Percentiles rank a stretch among this genome's conserved stretches.
These are phyloP conservation scores for Wickerhamomyces mucosus DNA, from an alignment of 805 yeast genomes.

Conservation along the genomic window DNA sequence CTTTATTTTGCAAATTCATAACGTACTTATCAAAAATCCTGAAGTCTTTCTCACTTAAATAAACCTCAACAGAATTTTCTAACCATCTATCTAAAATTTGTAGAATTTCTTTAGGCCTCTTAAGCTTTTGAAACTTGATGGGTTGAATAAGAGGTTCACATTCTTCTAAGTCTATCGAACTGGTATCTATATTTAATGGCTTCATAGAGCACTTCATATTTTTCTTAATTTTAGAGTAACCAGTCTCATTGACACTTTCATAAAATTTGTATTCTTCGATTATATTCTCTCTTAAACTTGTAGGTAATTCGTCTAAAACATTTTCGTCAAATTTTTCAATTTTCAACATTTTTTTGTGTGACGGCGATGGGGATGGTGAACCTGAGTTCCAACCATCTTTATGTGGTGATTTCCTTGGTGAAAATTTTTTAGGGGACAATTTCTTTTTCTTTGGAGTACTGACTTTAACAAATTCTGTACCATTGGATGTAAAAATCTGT, in stretches of 20 bases:
- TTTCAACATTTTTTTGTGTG: background rate
- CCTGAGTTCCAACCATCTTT: conserved; percentile 1
- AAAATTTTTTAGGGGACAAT: conserved; percentile 9
- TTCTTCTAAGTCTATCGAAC: conserved; percentile 4
- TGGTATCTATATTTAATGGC: background rate
- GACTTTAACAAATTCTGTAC: conserved; percentile 12
- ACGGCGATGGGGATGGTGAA: conserved; percentile 1
- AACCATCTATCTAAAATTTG: conserved; percentile 29
- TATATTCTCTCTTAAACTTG: conserved; percentile 10
- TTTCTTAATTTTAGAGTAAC: conserved; percentile 7
- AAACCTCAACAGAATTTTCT: conserved; percentile 20
- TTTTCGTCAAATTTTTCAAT: conserved; percentile 12
- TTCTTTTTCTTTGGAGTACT: conserved; percentile 9
- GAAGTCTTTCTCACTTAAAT: conserved; percentile 33
- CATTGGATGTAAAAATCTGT: conserved; percentile 11
- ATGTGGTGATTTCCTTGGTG: conserved; percentile 10
- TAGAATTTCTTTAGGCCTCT: conserved; percentile 26
- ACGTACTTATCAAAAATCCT: conserved; percentile 27
- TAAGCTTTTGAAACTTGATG: conserved; percentile 23
- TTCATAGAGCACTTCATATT: background rate
- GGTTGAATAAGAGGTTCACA: conserved; percentile 7
- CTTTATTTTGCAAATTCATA: conserved; percentile 20
- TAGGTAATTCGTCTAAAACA: conserved; percentile 18
- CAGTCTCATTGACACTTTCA: conserved; percentile 7
- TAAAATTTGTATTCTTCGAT: conserved; percentile 13